Percentiles rank a stretch among this genome's conserved stretches.
Evolutionary conservation across 345 rosid species (phyloP).

Genomic region (Eucalyptus polybractea): DNA sequence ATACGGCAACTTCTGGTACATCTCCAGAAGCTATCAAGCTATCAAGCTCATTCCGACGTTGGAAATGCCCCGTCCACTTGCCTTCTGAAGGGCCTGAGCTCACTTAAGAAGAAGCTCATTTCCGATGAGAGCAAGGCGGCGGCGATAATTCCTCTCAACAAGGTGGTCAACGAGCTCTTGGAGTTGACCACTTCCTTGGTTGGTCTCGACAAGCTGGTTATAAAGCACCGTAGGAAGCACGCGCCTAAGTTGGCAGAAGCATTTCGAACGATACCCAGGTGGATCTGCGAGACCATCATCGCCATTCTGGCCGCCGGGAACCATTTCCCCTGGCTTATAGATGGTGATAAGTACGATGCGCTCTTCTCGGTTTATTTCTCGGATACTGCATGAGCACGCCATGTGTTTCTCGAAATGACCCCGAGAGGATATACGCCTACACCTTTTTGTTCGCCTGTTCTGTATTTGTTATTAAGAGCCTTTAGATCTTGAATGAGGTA

Average conservation of each 20-base stretch:
- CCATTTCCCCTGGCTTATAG: not conserved
- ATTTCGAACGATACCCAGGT: not conserved
- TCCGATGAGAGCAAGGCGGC: not conserved
- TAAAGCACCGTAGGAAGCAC: not conserved
- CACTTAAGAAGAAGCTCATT: not conserved
- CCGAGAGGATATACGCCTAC: too few relatives aligned
- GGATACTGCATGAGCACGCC: too few relatives aligned
- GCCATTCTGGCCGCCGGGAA: not conserved
- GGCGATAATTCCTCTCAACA: not conserved
- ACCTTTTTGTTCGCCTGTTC: not conserved
- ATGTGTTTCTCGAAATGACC: too few relatives aligned
- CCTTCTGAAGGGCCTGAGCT: not conserved
- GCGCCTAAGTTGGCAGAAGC: not conserved
- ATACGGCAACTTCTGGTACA: not conserved
- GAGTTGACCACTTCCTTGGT: not conserved
- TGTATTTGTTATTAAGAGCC: not conserved
- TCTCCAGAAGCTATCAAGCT: not conserved
- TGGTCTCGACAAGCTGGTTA: not conserved
- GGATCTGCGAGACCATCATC: not conserved
- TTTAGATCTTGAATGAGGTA: not conserved
- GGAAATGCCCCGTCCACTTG: not conserved
- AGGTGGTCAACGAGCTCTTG: not conserved
- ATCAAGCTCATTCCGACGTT: not conserved
- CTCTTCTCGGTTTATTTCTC: not conserved
- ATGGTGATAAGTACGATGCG: not conserved